Evolutionary conservation across 2,329 filamentous ascomycete species (phyloP), one percentile per base, ranked within the genome.

Genomic region (Arthrocladium fulminans): DNA sequence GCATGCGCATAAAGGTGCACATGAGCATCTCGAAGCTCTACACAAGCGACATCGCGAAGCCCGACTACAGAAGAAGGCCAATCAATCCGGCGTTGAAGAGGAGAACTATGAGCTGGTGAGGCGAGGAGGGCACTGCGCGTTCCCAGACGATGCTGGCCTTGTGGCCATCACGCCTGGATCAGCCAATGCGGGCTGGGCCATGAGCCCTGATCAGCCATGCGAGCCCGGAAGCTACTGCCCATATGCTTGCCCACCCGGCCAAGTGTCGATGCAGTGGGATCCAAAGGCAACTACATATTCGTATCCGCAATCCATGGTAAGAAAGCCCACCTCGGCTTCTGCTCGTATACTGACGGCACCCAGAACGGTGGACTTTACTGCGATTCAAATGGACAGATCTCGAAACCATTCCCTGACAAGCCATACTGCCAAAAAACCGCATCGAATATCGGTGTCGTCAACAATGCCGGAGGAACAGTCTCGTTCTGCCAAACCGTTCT

Each of bases 261-360:
- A 86, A 70, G 78, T 89, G 23, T 86, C 84, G 73, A 78, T 80
- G 53, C 86, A 90, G 65, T 89, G 86, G 86, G 79, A 88, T 60
- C 80, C 82, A 0, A 65, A 73, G 50, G 84, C 84, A 3, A 80
- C 72, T 4, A 67, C 71, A 2, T 89, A 88, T 61, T 68, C 65
- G 29, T 86, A 82, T 63, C 83, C 84, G 2, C 65, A 75, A 53
- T 88, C 84, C 2, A 88, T 86, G 80, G 83, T 86, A 68, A 60
- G 79, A 69, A 15, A 38, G 49, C 44, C 41, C 45, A 6, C 8
- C 41, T 48, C 37, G 43, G 35, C 29, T 13, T 7, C 12, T 7
- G 29, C 15, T 7, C 12, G 23, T 22, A 9, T 17, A 47, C 61
- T 51, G 49, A 53, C 44, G 24, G 27, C 12, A 3, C 19, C 37